Percentiles rank a stretch among this genome's conserved stretches.
Conservation (phyloP, 83 land plant genomes). For the Picea abies region DNA sequence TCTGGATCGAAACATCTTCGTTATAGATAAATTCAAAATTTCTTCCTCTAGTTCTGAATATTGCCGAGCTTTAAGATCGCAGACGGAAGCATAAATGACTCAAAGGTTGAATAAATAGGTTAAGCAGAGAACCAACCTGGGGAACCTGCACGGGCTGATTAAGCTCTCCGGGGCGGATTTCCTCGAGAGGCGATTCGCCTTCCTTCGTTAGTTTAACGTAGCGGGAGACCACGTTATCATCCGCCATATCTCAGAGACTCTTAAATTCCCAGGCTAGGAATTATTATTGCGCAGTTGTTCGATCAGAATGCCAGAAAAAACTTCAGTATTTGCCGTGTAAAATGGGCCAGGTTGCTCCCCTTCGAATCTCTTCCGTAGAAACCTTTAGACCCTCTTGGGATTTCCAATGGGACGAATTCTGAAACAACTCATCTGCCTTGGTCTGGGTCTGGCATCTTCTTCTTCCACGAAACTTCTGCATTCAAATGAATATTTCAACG, state of each 20-base stretch:
- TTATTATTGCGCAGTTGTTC: no score
- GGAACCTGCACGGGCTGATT: conserved; percentile 45
- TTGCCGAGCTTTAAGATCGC: background rate
- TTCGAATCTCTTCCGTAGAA: no score
- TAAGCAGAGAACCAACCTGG: conserved; percentile 23
- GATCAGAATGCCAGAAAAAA: no score
- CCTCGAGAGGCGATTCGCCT: conserved; percentile 36
- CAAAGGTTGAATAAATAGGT: background rate
- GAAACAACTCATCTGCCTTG: no score
- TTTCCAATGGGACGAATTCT: no score
- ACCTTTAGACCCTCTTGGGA: no score
- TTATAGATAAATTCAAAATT: background rate
- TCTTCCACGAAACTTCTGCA: no score
- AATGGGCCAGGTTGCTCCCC: no score
- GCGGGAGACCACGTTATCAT: conserved; percentile 28
- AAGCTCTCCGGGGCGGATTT: conserved; percentile 39
- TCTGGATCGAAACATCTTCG: background rate
- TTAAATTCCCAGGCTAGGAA: no score
- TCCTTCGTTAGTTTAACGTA: conserved; percentile 45
- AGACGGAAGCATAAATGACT: background rate
- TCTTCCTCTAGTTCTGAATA: background rate
- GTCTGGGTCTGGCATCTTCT: no score
- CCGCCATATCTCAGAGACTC: conserved; percentile 17
- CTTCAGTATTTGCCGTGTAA: no score
- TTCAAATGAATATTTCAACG: no score